These are phyloP conservation scores for Fraxinus quadrangulata DNA, from an alignment of 257 asterid genomes.

Conservation along the genomic window DNA sequence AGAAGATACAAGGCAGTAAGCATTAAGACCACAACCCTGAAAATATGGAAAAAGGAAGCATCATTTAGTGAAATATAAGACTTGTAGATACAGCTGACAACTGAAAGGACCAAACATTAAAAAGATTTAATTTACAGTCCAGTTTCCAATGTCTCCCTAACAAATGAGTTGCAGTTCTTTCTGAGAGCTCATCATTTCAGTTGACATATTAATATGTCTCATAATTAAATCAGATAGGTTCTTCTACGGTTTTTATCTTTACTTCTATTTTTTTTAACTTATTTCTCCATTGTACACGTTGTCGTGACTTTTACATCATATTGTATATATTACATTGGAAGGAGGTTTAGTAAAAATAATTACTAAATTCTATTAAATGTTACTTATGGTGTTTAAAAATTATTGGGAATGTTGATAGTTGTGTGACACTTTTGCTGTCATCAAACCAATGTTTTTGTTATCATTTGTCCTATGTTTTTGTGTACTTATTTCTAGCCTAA, in stretches of 20 bases:
- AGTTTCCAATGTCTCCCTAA: background rate
- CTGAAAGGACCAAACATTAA: background rate
- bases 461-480: no score
- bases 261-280: background rate
- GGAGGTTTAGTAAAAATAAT: no score
- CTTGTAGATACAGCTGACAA: background rate
- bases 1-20: slow-evolving; percentile 51
- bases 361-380: no score
- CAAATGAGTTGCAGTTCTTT: background rate
- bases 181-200: background rate
- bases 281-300: background rate
- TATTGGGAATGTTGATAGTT: background rate
- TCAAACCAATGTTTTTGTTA: no score
- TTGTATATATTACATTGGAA: background rate
- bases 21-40: slow-evolving; percentile 49
- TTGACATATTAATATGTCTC: background rate
- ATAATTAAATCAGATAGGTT: background rate
- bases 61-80: slow-evolving; percentile 8
- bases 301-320: background rate
- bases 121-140: background rate
- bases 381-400: background rate
- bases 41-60: slow-evolving; percentile 12
- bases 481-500: no score
- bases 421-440: no score
- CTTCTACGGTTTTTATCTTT: background rate